Base-by-base conservation (phyloP, 2,329 filamentous ascomycete species). In the Cercospora sp. region DNA sequence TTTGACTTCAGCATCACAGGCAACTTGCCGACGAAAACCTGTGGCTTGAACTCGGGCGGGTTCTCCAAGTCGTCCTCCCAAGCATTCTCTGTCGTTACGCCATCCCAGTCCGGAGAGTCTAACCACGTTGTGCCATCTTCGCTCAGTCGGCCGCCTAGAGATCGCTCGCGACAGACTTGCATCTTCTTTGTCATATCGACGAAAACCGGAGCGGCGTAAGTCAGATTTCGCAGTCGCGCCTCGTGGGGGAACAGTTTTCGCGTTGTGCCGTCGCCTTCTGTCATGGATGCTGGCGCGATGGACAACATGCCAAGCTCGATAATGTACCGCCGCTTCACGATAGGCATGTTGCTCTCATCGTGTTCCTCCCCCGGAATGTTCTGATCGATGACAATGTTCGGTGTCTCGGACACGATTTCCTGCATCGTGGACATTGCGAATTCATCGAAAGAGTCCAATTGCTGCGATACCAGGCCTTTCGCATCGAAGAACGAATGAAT, bases 1-100 rank as follows among this genome's bases (percentile, higher is more conserved):
- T 94, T 92, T 31, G 94, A 97, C 83, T 97, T 97, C 75, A 99
- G 86, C 95, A 99, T 99, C 77, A 98, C 93, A 2, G 95, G 95
- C 75, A 99, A 87, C 79, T 96, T 96, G 74, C 95, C 95, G 70
- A 98, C 93, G 79, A 96, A 98, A 42, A 97, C 90, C 66, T 81
- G 78, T 76, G 80, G 81, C 36, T 80, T 79, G n/a, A 76, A 79
- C 31, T 83, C 81, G 6, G 64, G 63, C 3, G 72, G 69, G 10
- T 74, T 72, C 10, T 73, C 74, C 1, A 70, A 69, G 18, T 77
- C 79, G 9, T 72, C 70, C 70, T 82, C 80, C 83, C 83, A 85
- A 9, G 81, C 78, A 9, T 79, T 81, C 58, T 84, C 83, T 48
- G 58, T 60, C 2, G 81, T 79, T 48, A 80, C 79, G 20, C 79